Evolutionary conservation across 2,329 filamentous ascomycete genomes (phyloP).

Genomic region (Peltaster fructicola): DNA sequence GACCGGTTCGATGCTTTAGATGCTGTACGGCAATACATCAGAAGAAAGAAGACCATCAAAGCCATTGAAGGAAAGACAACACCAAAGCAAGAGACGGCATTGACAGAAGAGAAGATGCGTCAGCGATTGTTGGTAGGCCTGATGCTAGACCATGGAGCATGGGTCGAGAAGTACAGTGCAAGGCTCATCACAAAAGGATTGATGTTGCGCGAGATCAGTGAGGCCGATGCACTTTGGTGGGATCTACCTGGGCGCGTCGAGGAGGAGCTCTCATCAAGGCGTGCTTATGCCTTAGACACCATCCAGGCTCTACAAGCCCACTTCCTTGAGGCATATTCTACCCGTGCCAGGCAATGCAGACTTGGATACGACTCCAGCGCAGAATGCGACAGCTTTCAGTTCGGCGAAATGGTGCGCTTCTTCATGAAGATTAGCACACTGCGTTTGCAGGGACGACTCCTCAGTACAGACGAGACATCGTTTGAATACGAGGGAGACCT

Average conservation of each 20-base stretch:
- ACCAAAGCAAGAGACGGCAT: constrained; percentile 19
- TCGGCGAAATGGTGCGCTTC: constrained; percentile 62
- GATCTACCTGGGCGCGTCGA: constrained; percentile 52
- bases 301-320: constrained; percentile 52
- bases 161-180: constrained; percentile 43
- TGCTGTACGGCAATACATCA: constrained; percentile 37
- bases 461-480: constrained; percentile 21
- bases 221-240: constrained; percentile 46
- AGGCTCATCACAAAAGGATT: constrained; percentile 50
- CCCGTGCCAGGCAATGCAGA: constrained; percentile 50
- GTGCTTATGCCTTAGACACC: constrained; percentile 49
- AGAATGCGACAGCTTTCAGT: constrained; percentile 60
- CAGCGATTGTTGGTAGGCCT: constrained; percentile 53
- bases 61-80: constrained; percentile 27
- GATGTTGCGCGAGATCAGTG: constrained; percentile 33
- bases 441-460: constrained; percentile 31
- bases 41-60: constrained; percentile 25
- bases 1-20: constrained; percentile 54
- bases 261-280: constrained; percentile 49
- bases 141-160: constrained; percentile 43
- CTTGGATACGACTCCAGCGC: constrained; percentile 56
- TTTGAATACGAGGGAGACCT: constrained; percentile 43
- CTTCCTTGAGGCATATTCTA: constrained; percentile 50
- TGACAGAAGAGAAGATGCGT: constrained; percentile 47
- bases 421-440: constrained; percentile 44